These are phyloP conservation scores for Cercospora beticola DNA, from an alignment of 2,329 filamentous ascomycete species.

Conservation along the genomic window DNA sequence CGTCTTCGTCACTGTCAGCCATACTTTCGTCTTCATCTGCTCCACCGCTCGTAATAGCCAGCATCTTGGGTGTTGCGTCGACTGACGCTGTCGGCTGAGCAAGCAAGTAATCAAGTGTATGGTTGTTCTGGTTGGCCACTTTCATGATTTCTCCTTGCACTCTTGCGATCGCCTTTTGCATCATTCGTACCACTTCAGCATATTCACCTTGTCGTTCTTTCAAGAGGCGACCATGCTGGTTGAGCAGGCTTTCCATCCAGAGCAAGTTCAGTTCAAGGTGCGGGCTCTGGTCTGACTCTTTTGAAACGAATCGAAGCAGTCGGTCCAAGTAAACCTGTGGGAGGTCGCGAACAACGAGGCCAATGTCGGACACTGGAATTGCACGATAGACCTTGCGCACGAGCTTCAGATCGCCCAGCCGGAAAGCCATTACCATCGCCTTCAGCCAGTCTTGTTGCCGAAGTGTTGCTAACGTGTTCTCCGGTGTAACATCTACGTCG, in stretches of 20 bases:
- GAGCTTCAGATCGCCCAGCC: constrained; percentile 81
- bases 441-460: constrained; percentile 81
- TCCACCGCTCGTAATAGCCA: constrained; percentile 23
- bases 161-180: constrained; percentile 75
- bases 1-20: constrained; percentile 39
- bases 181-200: constrained; percentile 78
- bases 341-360: constrained; percentile 73
- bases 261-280: constrained; percentile 93
- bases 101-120: constrained; percentile 81
- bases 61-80: constrained; percentile 15
- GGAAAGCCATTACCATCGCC: constrained; percentile 94
- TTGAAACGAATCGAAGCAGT: constrained; percentile 81
- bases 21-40: constrained; percentile 29
- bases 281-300: constrained; percentile 83
- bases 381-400: constrained; percentile 83
- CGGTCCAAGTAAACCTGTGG: constrained; percentile 84
- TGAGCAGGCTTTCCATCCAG: constrained; percentile 82
- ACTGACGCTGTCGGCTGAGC: constrained; percentile 32
- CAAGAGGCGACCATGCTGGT: constrained; percentile 80
- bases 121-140: constrained; percentile 83
- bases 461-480: constrained; percentile 66
- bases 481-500: constrained; percentile 88
- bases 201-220: constrained; percentile 76
- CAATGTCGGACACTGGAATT: constrained; percentile 72
- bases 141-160: constrained; percentile 81